These are phyloP conservation scores for Phytophthora fragariae DNA, from an alignment of 352 stramenopile species.

Conservation along the genomic window DNA sequence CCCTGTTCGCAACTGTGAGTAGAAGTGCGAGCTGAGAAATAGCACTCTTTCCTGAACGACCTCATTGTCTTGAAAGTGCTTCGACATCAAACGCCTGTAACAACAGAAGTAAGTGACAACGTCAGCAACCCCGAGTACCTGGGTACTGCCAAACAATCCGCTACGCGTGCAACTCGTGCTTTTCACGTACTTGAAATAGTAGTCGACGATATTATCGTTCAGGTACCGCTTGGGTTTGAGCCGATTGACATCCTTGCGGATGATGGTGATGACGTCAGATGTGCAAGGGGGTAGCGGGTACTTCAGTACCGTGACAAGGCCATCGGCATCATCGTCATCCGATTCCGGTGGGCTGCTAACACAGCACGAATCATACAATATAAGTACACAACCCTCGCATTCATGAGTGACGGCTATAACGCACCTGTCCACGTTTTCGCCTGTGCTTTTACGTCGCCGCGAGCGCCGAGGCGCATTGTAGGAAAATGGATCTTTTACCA, in stretches of 20 bases:
- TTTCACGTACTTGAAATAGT: conserved; percentile 87
- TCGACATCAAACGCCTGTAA: conserved; percentile 62
- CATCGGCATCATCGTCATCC: conserved; percentile 43
- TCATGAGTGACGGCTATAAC: background rate
- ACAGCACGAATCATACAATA: conserved; percentile 9
- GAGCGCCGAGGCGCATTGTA: conserved; percentile 21
- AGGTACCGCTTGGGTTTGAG: conserved; percentile 83
- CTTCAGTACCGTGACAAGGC: conserved; percentile 54
- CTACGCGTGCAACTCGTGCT: too few species aligned
- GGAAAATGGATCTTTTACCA: conserved; percentile 34
- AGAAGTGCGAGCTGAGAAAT: conserved; percentile 86
- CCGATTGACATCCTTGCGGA: conserved; percentile 59
- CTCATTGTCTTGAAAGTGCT: conserved; percentile 49
- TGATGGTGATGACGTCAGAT: conserved; percentile 82
- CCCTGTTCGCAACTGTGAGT: conserved; percentile 61
- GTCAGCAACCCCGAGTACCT: background rate
- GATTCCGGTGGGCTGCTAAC: conserved; percentile 32
- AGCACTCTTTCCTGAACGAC: conserved; percentile 75
- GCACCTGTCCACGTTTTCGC: conserved; percentile 24
- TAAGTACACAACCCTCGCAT: conserved; percentile 3
- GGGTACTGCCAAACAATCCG: too few species aligned
- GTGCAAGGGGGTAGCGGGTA: conserved; percentile 80
- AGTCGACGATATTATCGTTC: conserved; percentile 94
- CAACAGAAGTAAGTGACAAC: conserved; percentile 1
- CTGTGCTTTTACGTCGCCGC: conserved; percentile 11